Percentiles rank a stretch among this genome's conserved stretches.
These are phyloP conservation scores for Trichoderma citrinoviride DNA, from an alignment of 2,329 filamentous ascomycete species.

Conservation along the genomic window DNA sequence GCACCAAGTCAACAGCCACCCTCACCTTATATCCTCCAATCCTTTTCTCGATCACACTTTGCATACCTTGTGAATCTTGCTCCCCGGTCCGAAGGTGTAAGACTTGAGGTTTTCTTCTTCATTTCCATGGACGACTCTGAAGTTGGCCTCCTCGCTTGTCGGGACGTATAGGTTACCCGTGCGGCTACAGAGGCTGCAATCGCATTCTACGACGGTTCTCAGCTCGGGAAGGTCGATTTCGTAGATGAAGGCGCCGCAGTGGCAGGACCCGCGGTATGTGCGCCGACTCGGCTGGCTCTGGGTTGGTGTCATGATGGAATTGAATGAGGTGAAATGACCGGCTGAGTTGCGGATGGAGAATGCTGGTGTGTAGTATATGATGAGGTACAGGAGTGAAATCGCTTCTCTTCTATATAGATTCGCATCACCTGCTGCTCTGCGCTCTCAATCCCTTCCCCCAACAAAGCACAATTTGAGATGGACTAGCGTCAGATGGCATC, in stretches of 20 bases:
- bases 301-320: neutral
- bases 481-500: neutral
- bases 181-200: conserved; percentile 64
- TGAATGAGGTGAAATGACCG: neutral
- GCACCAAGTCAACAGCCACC: neutral
- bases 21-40: too few relatives aligned
- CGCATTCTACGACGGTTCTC: conserved; percentile 55
- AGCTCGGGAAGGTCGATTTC: conserved; percentile 55
- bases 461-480: neutral
- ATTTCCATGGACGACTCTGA: conserved; percentile 48
- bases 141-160: conserved; percentile 28
- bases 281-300: conserved; percentile 23
- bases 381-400: neutral
- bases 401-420: too few relatives aligned
- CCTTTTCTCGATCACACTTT: neutral
- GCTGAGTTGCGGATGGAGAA: neutral
- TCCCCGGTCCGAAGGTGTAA: conserved; percentile 45
- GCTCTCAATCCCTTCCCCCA: neutral
- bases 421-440: too few relatives aligned
- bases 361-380: neutral
- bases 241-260: conserved; percentile 55
- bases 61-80: conserved; percentile 42
- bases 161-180: conserved; percentile 43
- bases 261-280: conserved; percentile 58
- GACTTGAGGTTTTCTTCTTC: conserved; percentile 39